Conservation (phyloP, 345 rosid genomes). For the Melastoma malabathricum region DNA sequence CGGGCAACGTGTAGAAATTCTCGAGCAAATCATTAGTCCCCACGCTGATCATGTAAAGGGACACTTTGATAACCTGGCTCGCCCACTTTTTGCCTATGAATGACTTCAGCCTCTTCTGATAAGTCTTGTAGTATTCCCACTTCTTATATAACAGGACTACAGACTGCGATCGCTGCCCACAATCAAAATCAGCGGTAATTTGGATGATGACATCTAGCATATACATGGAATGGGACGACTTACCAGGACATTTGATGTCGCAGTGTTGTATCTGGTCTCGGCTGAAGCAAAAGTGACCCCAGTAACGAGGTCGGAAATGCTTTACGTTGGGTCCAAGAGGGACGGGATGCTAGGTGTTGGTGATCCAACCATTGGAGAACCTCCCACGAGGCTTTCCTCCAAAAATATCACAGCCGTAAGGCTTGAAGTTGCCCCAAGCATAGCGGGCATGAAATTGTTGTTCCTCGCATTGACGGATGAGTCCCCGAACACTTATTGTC, state of each 20-base stretch:
- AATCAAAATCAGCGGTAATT: too few species aligned
- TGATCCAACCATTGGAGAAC: slow-evolving; percentile 49
- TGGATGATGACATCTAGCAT: too few species aligned
- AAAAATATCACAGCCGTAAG: slow-evolving; percentile 47
- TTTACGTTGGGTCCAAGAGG: slow-evolving; percentile 38
- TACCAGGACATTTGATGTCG: slow-evolving; percentile 44
- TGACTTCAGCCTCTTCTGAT: slow-evolving; percentile 24
- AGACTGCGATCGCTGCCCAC: slow-evolving; percentile 24
- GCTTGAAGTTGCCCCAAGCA: slow-evolving; percentile 44
- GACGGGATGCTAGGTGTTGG: slow-evolving; percentile 34
- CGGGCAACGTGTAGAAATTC: slow-evolving; percentile 39
- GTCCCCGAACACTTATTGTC: slow-evolving; percentile 51
- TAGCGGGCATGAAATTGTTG: slow-evolving; percentile 39
- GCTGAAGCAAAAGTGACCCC: slow-evolving; percentile 64
- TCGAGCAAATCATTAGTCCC: slow-evolving; percentile 62
- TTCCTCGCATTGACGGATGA: slow-evolving; percentile 55
- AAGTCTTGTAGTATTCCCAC: slow-evolving; percentile 40
- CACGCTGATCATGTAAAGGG: slow-evolving; percentile 36
- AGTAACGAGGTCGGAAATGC: slow-evolving; percentile 39
- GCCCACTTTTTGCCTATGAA: slow-evolving; percentile 27
- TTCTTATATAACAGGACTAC: slow-evolving; percentile 56
- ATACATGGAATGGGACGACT: slow-evolving; percentile 12
- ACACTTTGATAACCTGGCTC: slow-evolving; percentile 16
- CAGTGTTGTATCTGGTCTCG: slow-evolving; percentile 45
- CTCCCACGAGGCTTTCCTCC: slow-evolving; percentile 43